Percentiles rank a stretch among this genome's conserved stretches.
Conservation (phyloP, 2,329 filamentous ascomycete species). For the Fonsecaea pugnacius region DNA sequence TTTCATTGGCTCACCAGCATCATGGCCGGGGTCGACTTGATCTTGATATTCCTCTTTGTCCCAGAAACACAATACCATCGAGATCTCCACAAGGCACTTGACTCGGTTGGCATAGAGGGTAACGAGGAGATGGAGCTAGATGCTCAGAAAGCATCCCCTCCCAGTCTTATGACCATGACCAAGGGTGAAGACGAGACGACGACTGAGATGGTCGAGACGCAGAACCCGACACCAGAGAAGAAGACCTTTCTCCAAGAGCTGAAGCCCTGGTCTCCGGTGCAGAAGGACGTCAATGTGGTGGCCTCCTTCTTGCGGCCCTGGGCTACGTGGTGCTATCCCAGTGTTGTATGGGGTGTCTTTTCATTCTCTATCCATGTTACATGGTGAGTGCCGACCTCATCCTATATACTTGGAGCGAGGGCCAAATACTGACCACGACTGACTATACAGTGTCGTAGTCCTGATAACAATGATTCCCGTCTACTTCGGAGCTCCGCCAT, state of each 20-base stretch:
- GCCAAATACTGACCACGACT: not conserved
- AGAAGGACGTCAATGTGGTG: not conserved
- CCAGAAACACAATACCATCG: conserved; percentile 44
- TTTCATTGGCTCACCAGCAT: conserved; percentile 45
- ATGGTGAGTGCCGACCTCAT: not conserved
- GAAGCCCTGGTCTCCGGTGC: conserved; percentile 1
- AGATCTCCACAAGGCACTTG: conserved; percentile 30
- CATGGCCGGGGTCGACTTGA: conserved; percentile 41
- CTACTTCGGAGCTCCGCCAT: conserved; percentile 27
- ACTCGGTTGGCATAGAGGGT: not conserved
- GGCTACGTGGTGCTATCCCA: conserved; percentile 11
- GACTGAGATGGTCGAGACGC: conserved; percentile 5
- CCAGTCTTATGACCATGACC: not conserved
- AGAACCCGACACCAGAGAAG: not conserved
- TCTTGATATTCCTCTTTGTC: conserved; percentile 42
- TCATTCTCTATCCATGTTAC: conserved; percentile 19
- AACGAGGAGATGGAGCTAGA: not conserved
- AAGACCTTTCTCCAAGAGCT: not conserved
- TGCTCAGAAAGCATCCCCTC: not conserved
- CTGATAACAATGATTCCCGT: conserved; percentile 9
- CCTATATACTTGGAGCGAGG: not conserved
- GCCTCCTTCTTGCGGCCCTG: conserved; percentile 7
- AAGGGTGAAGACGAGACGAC: not conserved
- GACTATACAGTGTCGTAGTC: not conserved
- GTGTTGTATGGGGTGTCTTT: conserved; percentile 13